Conservation (phyloP, 495 filamentous ascomycete genomes). For the Penicillium pulvis region DNA sequence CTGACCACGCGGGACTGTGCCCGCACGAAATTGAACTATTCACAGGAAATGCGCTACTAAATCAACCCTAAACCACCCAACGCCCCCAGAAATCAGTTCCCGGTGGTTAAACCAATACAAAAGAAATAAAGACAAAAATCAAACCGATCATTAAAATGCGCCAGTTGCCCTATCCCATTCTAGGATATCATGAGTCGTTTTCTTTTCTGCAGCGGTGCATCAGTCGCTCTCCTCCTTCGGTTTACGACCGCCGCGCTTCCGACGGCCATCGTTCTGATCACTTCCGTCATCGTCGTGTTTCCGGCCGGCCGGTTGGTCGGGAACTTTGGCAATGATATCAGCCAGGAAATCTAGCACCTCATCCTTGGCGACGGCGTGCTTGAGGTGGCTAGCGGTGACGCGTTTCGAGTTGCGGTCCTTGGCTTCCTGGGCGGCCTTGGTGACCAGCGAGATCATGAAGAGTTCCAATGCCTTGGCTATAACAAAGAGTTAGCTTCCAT, state of each 20-base stretch:
- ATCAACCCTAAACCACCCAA: constrained; percentile 34
- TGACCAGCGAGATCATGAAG: constrained; percentile 94
- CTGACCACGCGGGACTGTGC: neutral
- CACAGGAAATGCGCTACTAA: constrained; percentile 39
- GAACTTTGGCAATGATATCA: constrained; percentile 87
- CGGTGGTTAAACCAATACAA: constrained; percentile 4
- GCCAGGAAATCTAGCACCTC: constrained; percentile 90
- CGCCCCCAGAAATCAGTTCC: constrained; percentile 24
- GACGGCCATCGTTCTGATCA: constrained; percentile 52
- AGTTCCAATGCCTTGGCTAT: constrained; percentile 87
- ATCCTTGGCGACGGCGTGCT: constrained; percentile 80
- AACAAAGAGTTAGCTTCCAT: constrained; percentile 1
- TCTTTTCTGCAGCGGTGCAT: constrained; percentile 5
- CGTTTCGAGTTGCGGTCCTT: constrained; percentile 81
- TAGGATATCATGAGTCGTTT: constrained; percentile 32
- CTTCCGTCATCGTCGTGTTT: constrained; percentile 57
- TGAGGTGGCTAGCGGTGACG: constrained; percentile 86
- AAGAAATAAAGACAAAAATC: constrained; percentile 9
- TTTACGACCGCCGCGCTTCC: constrained; percentile 46
- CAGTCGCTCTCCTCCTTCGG: constrained; percentile 54
- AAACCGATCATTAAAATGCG: constrained; percentile 21
- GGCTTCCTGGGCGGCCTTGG: constrained; percentile 81
- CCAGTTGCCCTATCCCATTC: constrained; percentile 26
- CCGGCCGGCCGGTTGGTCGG: constrained; percentile 64
- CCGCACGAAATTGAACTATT: constrained; percentile 26